Evolutionary conservation across 306 rosid genomes (phyloP).

Genomic region (Prunus mongolica): DNA sequence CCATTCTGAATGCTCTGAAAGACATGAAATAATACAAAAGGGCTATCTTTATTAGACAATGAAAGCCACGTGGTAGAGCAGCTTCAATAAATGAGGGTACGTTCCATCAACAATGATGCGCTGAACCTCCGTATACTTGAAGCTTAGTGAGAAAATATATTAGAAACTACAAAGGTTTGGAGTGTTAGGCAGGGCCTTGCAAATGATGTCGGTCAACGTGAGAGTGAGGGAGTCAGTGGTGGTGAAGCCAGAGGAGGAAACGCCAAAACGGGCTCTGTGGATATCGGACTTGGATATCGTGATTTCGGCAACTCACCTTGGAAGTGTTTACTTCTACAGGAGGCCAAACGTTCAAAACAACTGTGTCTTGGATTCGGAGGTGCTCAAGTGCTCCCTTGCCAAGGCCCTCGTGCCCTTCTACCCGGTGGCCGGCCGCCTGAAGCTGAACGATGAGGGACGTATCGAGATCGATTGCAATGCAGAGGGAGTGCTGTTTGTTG

Average conservation of each 20-base stretch:
- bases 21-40: no score
- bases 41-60: no score
- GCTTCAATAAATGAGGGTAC: no score
- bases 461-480: conserved; percentile 75
- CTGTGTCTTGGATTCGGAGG: conserved; percentile 39
- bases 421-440: conserved; percentile 79
- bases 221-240: conserved; percentile 55
- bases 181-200: no score
- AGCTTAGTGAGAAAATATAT: no score
- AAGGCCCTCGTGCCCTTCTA: conserved; percentile 71
- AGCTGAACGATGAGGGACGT: conserved; percentile 65
- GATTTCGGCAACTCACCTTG: conserved; percentile 62
- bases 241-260: conserved; percentile 66
- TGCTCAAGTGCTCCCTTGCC: conserved; percentile 54
- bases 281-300: conserved; percentile 75
- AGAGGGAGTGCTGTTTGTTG: conserved; percentile 73
- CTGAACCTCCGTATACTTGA: no score
- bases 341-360: conserved; percentile 15
- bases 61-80: no score
- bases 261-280: conserved; percentile 52
- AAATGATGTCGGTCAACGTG: conserved; percentile 36
- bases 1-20: no score
- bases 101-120: no score
- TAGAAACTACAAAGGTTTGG: no score
- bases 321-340: conserved; percentile 65